Evolutionary conservation across 805 yeast genomes (phyloP).

Genomic region (Lachancea nothofagi): DNA sequence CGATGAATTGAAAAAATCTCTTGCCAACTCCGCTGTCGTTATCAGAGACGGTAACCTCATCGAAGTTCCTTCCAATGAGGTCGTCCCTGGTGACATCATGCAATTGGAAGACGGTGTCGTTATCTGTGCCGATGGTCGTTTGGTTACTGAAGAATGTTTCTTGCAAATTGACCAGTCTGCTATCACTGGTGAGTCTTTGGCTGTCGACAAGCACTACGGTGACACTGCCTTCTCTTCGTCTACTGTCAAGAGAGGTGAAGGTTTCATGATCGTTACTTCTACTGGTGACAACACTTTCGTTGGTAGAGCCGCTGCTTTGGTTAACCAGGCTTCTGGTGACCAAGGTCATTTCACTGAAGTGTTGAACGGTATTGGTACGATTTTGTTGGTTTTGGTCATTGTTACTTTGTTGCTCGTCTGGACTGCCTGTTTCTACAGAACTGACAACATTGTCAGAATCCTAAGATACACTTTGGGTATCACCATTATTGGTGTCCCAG

Average conservation of each 20-base stretch:
- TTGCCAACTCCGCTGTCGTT: conserved; percentile 83
- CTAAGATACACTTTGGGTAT: conserved; percentile 90
- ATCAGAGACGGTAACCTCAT: conserved; percentile 73
- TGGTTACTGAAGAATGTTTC: conserved; percentile 78
- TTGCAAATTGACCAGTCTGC: conserved; percentile 95
- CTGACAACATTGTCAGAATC: conserved; percentile 78
- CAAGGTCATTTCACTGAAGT: conserved; percentile 96
- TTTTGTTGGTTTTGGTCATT: conserved; percentile 81
- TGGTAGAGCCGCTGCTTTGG: conserved; percentile 96
- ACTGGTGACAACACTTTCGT: conserved; percentile 94
- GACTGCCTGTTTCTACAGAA: conserved; percentile 92
- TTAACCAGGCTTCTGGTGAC: conserved; percentile 89
- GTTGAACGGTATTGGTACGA: conserved; percentile 94
- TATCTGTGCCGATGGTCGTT: conserved; percentile 88
- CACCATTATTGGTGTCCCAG: conserved; percentile 97
- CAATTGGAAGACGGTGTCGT: conserved; percentile 91
- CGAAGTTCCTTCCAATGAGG: conserved; percentile 76
- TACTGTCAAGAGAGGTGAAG: conserved; percentile 93
- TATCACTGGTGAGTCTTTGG: conserved; percentile 94
- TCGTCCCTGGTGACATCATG: conserved; percentile 93
- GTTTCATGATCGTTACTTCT: conserved; percentile 87
- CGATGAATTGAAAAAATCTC: conserved; percentile 90
- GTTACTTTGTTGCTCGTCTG: conserved; percentile 83
- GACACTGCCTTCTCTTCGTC: conserved; percentile 88
- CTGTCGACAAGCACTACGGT: conserved; percentile 87